Percentiles rank a stretch among this genome's conserved stretches.
These are phyloP conservation scores for Sarocladium oryzae DNA, from an alignment of 2,329 filamentous ascomycete species.

Conservation along the genomic window DNA sequence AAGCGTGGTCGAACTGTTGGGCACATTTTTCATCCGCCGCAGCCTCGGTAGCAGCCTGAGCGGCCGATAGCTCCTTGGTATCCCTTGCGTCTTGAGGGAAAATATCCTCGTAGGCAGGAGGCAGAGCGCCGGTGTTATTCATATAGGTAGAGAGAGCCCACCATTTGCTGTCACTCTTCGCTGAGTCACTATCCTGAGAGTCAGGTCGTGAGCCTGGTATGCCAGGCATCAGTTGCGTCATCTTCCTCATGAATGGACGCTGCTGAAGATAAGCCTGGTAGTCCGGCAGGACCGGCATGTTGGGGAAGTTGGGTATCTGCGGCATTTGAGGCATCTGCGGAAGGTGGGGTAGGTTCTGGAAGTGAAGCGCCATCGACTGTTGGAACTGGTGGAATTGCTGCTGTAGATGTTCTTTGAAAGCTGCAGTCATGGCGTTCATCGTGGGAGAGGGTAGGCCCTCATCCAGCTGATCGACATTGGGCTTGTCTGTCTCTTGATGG, in stretches of 20 bases:
- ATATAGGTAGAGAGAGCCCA: constrained; percentile 59
- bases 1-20: constrained; percentile 40
- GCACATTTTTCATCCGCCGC: constrained; percentile 54
- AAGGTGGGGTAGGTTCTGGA: constrained; percentile 50
- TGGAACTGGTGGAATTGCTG: constrained; percentile 73
- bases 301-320: constrained; percentile 51
- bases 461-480: constrained; percentile 27
- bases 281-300: constrained; percentile 58
- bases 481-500: constrained; percentile 10
- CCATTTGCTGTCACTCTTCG: constrained; percentile 52
- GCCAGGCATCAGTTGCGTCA: constrained; percentile 67
- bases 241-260: constrained; percentile 60
- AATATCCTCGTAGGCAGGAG: constrained; percentile 74
- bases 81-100: constrained; percentile 54
- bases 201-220: constrained; percentile 46
- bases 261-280: constrained; percentile 62
- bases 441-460: constrained; percentile 36
- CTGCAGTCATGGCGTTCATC: constrained; percentile 56
- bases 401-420: constrained; percentile 66
- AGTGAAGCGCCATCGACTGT: constrained; percentile 58
- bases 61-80: constrained; percentile 51
- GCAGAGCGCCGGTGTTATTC: constrained; percentile 43
- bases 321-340: constrained; percentile 56
- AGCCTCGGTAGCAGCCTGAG: constrained; percentile 50
- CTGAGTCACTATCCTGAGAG: constrained; percentile 32